Evolutionary conservation across 2,329 filamentous ascomycete species (phyloP).

Genomic region (Passalora sequoiae): DNA sequence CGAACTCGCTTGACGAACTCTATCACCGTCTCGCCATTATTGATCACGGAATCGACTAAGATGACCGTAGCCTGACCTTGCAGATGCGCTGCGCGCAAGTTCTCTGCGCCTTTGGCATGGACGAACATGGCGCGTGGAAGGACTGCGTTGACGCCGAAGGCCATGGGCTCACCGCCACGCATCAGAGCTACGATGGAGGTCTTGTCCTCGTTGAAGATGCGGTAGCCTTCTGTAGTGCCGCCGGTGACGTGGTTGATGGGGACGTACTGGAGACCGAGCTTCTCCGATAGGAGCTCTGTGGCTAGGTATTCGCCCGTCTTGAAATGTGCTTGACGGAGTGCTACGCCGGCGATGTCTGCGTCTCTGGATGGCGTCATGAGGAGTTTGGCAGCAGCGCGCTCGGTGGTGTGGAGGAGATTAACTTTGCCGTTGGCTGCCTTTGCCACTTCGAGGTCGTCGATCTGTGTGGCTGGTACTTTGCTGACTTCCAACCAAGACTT

Average conservation of each 20-base stretch:
- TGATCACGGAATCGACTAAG: conserved; percentile 58
- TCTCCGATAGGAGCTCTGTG: conserved; percentile 41
- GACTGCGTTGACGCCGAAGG: conserved; percentile 51
- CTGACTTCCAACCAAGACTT: conserved; percentile 37
- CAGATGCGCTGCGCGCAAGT: conserved; percentile 45
- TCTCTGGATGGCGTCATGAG: conserved; percentile 53
- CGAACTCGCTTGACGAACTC: conserved; percentile 49
- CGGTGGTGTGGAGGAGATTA: conserved; percentile 35
- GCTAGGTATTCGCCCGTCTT: conserved; percentile 52
- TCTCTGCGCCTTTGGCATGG: conserved; percentile 40
- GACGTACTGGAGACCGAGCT: conserved; percentile 49
- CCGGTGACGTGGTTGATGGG: conserved; percentile 51
- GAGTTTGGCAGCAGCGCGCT: conserved; percentile 44
- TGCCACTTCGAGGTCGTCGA: conserved; percentile 32
- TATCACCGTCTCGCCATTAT: conserved; percentile 49
- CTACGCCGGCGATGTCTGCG: conserved; percentile 41
- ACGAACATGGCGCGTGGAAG: conserved; percentile 51
- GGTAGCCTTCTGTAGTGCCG: conserved; percentile 41
- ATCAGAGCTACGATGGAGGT: conserved; percentile 58
- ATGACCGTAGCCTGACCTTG: conserved; percentile 40
- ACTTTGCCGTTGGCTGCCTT: conserved; percentile 25
- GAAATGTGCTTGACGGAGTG: conserved; percentile 47
- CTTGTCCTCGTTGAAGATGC: conserved; percentile 43
- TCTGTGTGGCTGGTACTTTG: conserved; percentile 40
- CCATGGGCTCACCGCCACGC: conserved; percentile 60